phyloP scores from a whole-genome alignment of 1,284 basidiomycete genomes.

The Ceratobasidium sp. region DNA sequence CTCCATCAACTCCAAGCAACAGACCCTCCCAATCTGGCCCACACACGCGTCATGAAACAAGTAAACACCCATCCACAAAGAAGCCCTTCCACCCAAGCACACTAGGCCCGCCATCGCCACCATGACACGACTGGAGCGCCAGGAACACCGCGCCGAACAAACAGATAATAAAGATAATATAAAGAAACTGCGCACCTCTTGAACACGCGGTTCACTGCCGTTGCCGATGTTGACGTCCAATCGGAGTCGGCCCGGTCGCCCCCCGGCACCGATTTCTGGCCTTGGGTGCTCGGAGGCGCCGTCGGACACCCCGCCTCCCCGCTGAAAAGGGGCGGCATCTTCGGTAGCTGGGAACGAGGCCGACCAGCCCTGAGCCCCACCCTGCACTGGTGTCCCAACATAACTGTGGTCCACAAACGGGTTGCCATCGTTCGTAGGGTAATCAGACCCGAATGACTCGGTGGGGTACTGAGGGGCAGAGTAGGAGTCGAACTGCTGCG shows the following conservation, averaged over 20 bases:
- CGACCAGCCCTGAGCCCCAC: slow-evolving; percentile 15
- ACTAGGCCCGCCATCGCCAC: slow-evolving; percentile 2
- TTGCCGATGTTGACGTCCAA: slow-evolving; percentile 18
- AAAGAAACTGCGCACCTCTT: slow-evolving; percentile 14
- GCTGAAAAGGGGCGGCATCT: slow-evolving; percentile 13
- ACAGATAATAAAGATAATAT: background rate
- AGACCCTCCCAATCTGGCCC: slow-evolving; percentile 2
- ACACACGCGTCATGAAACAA: slow-evolving; percentile 18
- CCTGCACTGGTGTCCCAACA: background rate
- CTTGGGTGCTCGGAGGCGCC: slow-evolving; percentile 6
- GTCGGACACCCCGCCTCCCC: slow-evolving; percentile 21
- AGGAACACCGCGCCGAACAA: slow-evolving; percentile 15
- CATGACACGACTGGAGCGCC: slow-evolving; percentile 6
- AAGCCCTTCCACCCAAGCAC: slow-evolving; percentile 8
- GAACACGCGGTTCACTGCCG: slow-evolving; percentile 9
- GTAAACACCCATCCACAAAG: slow-evolving; percentile 5
- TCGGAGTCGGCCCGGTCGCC: slow-evolving; percentile 16
- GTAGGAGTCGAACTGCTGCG: slow-evolving; percentile 22
- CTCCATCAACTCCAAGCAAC: slow-evolving; percentile 7
- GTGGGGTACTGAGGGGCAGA: slow-evolving; percentile 11
- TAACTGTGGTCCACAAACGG: slow-evolving; percentile 23
- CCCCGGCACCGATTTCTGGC: background rate
- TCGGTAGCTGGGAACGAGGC: background rate
- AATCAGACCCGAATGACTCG: slow-evolving; percentile 10
- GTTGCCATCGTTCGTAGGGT: background rate